Percentiles rank a stretch among this genome's conserved stretches.
These are phyloP conservation scores for Crithidia brevicula DNA, from an alignment of 208 protist genomes.

Conservation along the genomic window DNA sequence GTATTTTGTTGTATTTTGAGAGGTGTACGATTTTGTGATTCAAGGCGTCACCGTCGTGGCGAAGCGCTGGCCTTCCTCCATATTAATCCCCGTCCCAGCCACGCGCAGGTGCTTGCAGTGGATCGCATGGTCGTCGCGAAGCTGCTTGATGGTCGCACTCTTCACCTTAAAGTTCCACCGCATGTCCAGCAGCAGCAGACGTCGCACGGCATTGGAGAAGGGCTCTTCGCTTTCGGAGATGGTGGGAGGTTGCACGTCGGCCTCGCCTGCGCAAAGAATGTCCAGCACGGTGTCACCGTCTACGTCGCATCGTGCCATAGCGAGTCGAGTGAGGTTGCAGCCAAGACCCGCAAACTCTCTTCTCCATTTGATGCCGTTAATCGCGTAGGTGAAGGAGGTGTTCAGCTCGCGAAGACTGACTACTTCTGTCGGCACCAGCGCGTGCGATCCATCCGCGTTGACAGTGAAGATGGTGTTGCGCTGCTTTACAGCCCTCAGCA, in stretches of 20 bases:
- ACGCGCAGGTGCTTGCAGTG: slow-evolving; percentile 11
- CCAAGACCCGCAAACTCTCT: slow-evolving; percentile 3
- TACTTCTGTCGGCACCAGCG: background rate
- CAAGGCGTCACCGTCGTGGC: background rate
- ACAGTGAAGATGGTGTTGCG: background rate
- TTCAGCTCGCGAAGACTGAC: slow-evolving; percentile 4
- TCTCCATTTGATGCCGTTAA: background rate
- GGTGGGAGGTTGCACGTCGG: background rate
- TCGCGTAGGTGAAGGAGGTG: slow-evolving; percentile 1
- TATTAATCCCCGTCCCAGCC: slow-evolving; percentile 1
- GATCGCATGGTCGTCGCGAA: slow-evolving; percentile 10
- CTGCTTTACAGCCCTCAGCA: slow-evolving; percentile 1
- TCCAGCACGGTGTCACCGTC: background rate
- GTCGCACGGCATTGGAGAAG: background rate
- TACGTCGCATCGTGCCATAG: slow-evolving; percentile 4
- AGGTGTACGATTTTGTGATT: background rate
- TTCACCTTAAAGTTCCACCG: slow-evolving; percentile 6
- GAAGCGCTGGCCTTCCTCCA: background rate
- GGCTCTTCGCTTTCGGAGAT: background rate
- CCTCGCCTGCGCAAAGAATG: background rate
- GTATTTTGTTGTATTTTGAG: background rate
- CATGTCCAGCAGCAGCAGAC: slow-evolving; percentile 11
- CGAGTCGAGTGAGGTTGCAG: background rate
- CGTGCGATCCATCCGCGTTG: background rate
- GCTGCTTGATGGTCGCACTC: background rate